Conservation (phyloP, 2,329 filamentous ascomycete genomes). For the Graphilbum sp. region DNA sequence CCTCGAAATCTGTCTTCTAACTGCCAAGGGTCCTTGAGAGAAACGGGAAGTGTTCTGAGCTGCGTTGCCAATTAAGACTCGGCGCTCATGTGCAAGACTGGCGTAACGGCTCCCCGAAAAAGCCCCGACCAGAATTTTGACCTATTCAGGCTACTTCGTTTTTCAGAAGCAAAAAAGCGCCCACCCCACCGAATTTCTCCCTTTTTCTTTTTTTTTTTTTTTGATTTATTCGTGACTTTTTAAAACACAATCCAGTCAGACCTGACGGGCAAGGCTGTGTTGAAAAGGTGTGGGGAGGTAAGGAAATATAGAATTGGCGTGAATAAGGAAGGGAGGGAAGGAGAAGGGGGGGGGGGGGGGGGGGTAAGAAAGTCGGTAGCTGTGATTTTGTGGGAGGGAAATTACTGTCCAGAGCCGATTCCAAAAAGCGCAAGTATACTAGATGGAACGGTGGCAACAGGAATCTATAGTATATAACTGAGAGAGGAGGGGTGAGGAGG, state of each 20-base stretch:
- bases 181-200: neutral
- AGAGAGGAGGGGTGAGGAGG: too few species aligned
- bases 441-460: neutral
- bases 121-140: too few species aligned
- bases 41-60: too few species aligned
- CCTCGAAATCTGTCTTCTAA: neutral
- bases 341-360: neutral
- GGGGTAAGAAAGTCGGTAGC: neutral
- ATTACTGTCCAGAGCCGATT: neutral
- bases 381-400: neutral
- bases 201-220: too few species aligned
- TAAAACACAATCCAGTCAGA: constrained; percentile 5
- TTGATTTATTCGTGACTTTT: neutral
- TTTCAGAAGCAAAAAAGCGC: neutral
- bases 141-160: neutral
- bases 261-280: constrained; percentile 7
- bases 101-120: too few species aligned
- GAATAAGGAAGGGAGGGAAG: neutral
- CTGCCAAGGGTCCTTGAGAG: neutral
- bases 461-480: neutral
- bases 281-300: neutral
- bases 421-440: neutral
- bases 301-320: neutral
- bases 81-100: too few species aligned
- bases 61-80: too few species aligned